Evolutionary conservation across 257 asterid species (phyloP), one percentile per base, ranked within the genome.

Genomic region (Solanum piurae): DNA sequence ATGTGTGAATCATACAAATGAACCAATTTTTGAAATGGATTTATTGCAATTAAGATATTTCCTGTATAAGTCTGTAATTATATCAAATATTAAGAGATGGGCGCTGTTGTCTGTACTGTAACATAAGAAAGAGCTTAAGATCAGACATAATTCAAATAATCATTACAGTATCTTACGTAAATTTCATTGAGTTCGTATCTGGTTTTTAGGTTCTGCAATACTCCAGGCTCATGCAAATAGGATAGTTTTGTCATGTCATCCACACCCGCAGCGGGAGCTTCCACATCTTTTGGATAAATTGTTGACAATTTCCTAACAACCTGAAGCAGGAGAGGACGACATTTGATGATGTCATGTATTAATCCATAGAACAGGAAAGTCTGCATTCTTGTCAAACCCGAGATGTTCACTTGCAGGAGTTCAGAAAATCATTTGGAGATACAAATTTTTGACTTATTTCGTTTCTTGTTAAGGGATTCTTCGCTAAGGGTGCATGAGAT

Each of bases 241-340:
- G 98, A 93, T 74, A 97, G 92, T 92, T 95, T 97, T 88, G 99
- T 97, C 99, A 97, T 95, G 95, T 97, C 99, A 92, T 97, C 98
- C 90, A 97, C 98, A 89, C 99, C 99, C 75, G 95, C 99, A 83
- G 98, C 93, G 87, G 98, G 97, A 87, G 98, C 98, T 93, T 97
- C 99, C 89, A 90, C 91, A 86, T 97, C 99, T 92, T 95, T 95
- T 27, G 99, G 99, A 91, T 94, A 93, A 87, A 97, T 84, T 88
- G 92, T 92, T 13, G 98, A 93, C 89, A 97, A 92, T 94, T 95
- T 94, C 87, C 91, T 87, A 90, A 89, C 92, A 88, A 93, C 93
- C 99, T 97, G 95, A 86, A 90, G 69, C 69, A 82, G 20, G 86
- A 82, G 86, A 46, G 44, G 86, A 49, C 29, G 5, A 82, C 44